Conservation (phyloP, 2,329 filamentous ascomycete species). For the Colletotrichum eremochloae region DNA sequence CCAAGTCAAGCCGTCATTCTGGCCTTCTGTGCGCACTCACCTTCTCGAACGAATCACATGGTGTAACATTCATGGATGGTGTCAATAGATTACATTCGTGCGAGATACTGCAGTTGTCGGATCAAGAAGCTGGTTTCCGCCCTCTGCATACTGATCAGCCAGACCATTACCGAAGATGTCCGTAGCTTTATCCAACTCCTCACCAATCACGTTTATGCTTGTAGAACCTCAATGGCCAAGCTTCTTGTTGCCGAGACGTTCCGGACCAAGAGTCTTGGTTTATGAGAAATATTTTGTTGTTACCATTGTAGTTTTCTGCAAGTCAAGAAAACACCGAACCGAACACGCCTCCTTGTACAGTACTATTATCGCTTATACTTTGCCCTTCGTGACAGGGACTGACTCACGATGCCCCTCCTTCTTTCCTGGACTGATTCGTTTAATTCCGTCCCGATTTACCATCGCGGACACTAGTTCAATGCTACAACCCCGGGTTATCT, state of each 20-base stretch:
- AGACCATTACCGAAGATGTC: not conserved
- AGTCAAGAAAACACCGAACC: not conserved
- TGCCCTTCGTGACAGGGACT: too few species aligned
- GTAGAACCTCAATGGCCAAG: not conserved
- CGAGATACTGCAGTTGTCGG: slow-evolving; percentile 20
- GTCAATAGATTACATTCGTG: slow-evolving; percentile 38
- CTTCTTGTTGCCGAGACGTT: not conserved
- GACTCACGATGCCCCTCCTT: not conserved
- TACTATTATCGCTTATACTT: too few species aligned
- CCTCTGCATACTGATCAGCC: not conserved
- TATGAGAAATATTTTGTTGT: not conserved
- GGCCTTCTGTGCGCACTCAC: slow-evolving; percentile 9
- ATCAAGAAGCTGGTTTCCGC: slow-evolving; percentile 8
- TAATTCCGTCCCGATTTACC: not conserved
- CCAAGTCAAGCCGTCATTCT: slow-evolving; percentile 34
- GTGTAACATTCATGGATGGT: slow-evolving; percentile 23
- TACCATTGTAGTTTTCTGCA: not conserved
- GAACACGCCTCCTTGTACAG: not conserved
- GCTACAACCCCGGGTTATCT: not conserved
- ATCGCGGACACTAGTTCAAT: not conserved
- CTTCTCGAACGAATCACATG: slow-evolving; percentile 29
- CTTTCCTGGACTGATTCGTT: not conserved
- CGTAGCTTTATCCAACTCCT: not conserved
- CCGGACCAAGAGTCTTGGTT: not conserved
- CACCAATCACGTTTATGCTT: slow-evolving; percentile 12